Conservation (phyloP, 371 early-diverging fungal genomes). For the Homolaphlyctis polyrhiza region DNA sequence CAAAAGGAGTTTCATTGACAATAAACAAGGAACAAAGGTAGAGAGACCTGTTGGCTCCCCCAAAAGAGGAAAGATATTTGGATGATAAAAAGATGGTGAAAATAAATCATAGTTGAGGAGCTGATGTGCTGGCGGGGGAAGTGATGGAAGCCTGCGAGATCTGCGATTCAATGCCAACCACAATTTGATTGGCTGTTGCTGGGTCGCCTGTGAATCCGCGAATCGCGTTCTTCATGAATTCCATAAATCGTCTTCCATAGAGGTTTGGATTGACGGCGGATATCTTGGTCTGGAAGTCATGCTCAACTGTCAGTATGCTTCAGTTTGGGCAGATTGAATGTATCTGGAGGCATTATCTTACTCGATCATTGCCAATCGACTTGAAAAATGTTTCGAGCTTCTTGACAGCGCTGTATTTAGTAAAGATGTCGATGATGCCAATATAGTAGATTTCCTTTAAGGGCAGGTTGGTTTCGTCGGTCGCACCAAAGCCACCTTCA, state of each 20-base stretch:
- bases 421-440: slow-evolving; percentile 94
- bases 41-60: too few species aligned
- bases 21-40: too few species aligned
- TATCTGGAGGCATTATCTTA: slow-evolving; percentile 13
- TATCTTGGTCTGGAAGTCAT: slow-evolving; percentile 62
- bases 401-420: slow-evolving; percentile 82
- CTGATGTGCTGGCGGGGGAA: too few species aligned
- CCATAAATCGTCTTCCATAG: slow-evolving; percentile 81
- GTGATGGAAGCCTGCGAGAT: too few species aligned
- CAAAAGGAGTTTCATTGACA: too few species aligned
- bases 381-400: slow-evolving; percentile 83
- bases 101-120: too few species aligned
- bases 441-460: slow-evolving; percentile 77
- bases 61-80: too few species aligned
- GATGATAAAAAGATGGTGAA: too few species aligned
- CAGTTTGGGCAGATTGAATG: background rate
- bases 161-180: too few species aligned
- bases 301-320: background rate
- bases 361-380: slow-evolving; percentile 67
- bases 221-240: slow-evolving; percentile 65
- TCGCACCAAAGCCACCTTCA: slow-evolving; percentile 82
- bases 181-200: background rate
- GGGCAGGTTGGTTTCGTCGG: slow-evolving; percentile 61
- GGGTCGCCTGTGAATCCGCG: slow-evolving; percentile 7
- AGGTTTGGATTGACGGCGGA: slow-evolving; percentile 80